Evolutionary conservation across 495 filamentous ascomycete genomes (phyloP), one percentile per base, ranked within the genome.

Genomic region (Aspergillus sclerotioniger): DNA sequence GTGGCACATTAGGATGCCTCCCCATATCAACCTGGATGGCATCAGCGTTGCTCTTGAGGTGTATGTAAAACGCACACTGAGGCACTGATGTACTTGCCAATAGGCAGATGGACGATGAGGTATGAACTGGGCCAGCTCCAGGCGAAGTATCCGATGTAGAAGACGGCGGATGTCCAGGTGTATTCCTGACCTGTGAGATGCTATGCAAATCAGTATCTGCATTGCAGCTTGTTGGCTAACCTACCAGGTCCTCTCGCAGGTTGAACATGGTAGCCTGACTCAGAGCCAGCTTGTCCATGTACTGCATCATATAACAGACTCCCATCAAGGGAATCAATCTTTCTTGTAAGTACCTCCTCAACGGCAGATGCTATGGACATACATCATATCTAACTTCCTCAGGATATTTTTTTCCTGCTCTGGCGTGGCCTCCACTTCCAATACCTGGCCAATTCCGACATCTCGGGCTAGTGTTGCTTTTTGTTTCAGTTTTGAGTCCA

Each of bases 261-360:
- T 79, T 76, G 69, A 84, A 82, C 20, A 80, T 62, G 9, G 71
- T 76, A 13, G 80, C 75, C 62, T 84, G 83, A 43, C 79, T 82
- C 1, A 84, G 67, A 3, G 82, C 80, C 9, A 81, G 71, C 54
- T 85, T 84, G 65, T 86, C 83, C 63, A 86, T 79, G 60, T 79
- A 84, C 54, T 83, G 80, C 33, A 85, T 64, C 67, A 73, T 73
- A 28, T 77, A 77, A 50, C 72, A 73, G 17, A 74, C 58, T n/a
- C 71, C 72, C 73, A 77, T 76, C 9, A 80, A 62, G 1, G 82
- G 82, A 57, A 85, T 80, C 35, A 84, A 57, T 37, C 71, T 73
- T 29, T 6, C 19, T 20, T 25, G 32, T 45, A 6, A 29, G 33
- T 48, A 20, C n/a, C 13, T 39, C 13, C n/a, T 2, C 37, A n/a